Evolutionary conservation across 768 basidiomycete genomes (phyloP).

Genomic region (Postia placenta): DNA sequence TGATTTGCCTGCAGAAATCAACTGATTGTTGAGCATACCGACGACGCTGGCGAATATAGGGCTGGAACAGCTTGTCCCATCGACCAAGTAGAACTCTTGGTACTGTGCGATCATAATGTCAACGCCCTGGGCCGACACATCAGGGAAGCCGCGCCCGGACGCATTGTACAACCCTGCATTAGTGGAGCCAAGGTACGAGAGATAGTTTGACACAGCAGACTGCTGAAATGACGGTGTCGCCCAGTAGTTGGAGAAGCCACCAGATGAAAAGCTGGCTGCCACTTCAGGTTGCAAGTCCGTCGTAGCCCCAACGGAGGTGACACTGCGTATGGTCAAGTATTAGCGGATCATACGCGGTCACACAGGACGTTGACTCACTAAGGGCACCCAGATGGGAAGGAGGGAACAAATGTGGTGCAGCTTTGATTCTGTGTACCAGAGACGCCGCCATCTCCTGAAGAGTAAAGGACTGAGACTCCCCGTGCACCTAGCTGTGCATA

Average conservation of each 20-base stretch:
- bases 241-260: slow-evolving; percentile 68
- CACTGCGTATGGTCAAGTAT: slow-evolving; percentile 2
- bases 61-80: slow-evolving; percentile 57
- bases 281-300: slow-evolving; percentile 47
- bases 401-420: slow-evolving; percentile 39
- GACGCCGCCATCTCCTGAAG: slow-evolving; percentile 67
- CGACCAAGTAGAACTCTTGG: slow-evolving; percentile 31
- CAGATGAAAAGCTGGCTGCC: slow-evolving; percentile 56
- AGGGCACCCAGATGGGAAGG: slow-evolving; percentile 48
- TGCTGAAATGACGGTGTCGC: slow-evolving; percentile 48
- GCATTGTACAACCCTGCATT: slow-evolving; percentile 53
- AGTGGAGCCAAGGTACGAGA: slow-evolving; percentile 37
- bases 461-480: slow-evolving; percentile 58
- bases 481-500: slow-evolving; percentile 66
- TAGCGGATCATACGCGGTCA: background rate
- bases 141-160: slow-evolving; percentile 44
- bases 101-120: slow-evolving; percentile 40
- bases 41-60: slow-evolving; percentile 60
- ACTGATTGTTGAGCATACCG: slow-evolving; percentile 41
- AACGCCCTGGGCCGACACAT: slow-evolving; percentile 54
- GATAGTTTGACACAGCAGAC: slow-evolving; percentile 35
- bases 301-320: slow-evolving; percentile 65
- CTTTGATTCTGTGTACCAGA: slow-evolving; percentile 54
- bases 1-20: slow-evolving; percentile 22
- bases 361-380: slow-evolving; percentile 22